Conservation (phyloP, 345 rosid genomes). For the Adansonia digitata region DNA sequence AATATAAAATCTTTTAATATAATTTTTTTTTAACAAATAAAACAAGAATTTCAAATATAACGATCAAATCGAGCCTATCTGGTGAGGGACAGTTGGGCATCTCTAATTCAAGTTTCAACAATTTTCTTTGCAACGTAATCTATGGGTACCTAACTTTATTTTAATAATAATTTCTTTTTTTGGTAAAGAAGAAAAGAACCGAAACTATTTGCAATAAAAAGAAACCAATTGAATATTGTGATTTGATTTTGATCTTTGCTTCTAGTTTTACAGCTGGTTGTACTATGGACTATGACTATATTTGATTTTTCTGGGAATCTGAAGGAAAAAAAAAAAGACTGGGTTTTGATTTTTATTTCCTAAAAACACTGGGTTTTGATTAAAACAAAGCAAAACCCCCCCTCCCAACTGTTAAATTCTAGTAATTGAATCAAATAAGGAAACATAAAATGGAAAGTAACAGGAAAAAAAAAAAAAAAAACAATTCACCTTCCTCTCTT, state of each 20-base stretch:
- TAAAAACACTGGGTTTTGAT: constrained; percentile 6
- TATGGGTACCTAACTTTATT: background rate
- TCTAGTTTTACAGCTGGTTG: background rate
- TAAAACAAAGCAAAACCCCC: constrained; percentile 6
- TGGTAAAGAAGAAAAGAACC: background rate
- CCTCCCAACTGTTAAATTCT: constrained; percentile 1
- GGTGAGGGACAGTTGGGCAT: too few species aligned
- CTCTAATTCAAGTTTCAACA: background rate
- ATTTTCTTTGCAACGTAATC: too few species aligned
- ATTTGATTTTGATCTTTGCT: background rate
- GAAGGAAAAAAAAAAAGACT: too few species aligned
- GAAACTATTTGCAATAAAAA: background rate
- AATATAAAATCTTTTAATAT: too few species aligned
- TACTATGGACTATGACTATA: background rate
- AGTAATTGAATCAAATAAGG: constrained; percentile 7
- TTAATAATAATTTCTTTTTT: background rate
- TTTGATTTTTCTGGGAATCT: constrained; percentile 2
- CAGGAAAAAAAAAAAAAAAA: background rate
- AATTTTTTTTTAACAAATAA: too few species aligned
- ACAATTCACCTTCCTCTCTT: background rate
- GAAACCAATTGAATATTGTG: rapidly evolving
- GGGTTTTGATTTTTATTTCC: constrained; percentile 8
- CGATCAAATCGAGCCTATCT: too few species aligned
- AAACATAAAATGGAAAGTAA: background rate
- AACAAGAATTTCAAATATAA: too few species aligned